These are phyloP conservation scores for Citrus inodora DNA, from an alignment of 345 rosid species.

Conservation along the genomic window DNA sequence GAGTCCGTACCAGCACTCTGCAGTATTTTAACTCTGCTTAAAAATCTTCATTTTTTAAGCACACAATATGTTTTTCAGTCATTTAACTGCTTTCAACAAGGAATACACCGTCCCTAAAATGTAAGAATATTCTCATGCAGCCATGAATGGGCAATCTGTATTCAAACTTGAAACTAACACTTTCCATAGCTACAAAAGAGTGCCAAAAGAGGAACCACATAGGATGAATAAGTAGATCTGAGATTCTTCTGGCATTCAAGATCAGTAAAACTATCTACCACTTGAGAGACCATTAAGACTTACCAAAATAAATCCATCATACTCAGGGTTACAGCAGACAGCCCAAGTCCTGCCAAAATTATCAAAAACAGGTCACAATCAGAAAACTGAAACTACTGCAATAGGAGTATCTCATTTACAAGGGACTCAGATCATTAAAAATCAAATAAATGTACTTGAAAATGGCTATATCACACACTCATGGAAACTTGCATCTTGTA, in stretches of 20 bases:
- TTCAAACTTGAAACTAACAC: background rate
- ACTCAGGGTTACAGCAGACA: conserved; percentile 78
- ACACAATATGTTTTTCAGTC: background rate
- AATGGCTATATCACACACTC: conserved; percentile 1
- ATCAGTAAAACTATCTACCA: background rate
- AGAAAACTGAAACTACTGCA: conserved; percentile 9
- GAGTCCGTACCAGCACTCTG: conserved; percentile 97
- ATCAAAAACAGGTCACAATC: conserved; percentile 10
- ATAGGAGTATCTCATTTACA: background rate
- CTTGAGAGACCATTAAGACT: background rate
- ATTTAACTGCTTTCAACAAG: background rate
- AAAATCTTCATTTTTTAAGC: conserved; percentile 10
- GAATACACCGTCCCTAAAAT: background rate
- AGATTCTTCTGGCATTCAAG: background rate
- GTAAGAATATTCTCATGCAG: conserved; percentile 1
- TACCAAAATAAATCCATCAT: conserved; percentile 78
- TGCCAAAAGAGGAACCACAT: background rate
- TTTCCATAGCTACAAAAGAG: background rate
- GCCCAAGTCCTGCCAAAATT: conserved; percentile 82
- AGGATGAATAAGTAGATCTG: background rate
- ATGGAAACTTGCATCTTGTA: conserved; percentile 3
- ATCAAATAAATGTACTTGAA: conserved; percentile 1
- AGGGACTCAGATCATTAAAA: background rate
- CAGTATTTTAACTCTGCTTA: conserved; percentile 18
- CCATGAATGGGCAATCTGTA: background rate